Evolutionary conservation across 108 stramenopile species (phyloP).

Genomic region (Cyclotella distinguenda): DNA sequence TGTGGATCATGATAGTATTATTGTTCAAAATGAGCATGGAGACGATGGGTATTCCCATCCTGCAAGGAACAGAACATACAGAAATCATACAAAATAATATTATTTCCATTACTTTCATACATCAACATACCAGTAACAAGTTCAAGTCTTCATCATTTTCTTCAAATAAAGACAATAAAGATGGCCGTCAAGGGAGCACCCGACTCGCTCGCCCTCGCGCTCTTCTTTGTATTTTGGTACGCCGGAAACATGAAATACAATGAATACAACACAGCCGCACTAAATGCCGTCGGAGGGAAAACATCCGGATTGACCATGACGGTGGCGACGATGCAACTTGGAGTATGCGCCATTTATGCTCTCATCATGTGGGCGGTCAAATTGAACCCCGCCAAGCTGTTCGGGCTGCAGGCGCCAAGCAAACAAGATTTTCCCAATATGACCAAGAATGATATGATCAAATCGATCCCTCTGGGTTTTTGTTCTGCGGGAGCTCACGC

Average conservation of each 20-base stretch:
- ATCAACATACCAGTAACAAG: too few relatives aligned
- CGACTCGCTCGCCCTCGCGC: constrained; percentile 38
- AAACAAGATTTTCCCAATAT: constrained; percentile 43
- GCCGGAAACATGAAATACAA: constrained; percentile 66
- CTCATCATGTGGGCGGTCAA: constrained; percentile 47
- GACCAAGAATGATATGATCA: constrained; percentile 40
- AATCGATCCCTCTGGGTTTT: constrained; percentile 50
- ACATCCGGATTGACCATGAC: constrained; percentile 57
- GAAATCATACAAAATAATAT: constrained; percentile 1
- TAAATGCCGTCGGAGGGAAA: constrained; percentile 53
- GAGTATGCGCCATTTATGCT: constrained; percentile 54
- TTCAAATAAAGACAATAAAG: background rate
- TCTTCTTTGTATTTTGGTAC: constrained; percentile 57
- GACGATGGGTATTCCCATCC: too few relatives aligned
- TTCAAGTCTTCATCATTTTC: background rate
- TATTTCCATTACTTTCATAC: background rate
- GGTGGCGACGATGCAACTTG: constrained; percentile 56
- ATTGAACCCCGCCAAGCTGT: constrained; percentile 47
- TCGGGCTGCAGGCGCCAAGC: constrained; percentile 44
- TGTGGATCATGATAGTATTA: too few relatives aligned
- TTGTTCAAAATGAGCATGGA: too few relatives aligned
- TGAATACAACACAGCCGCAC: constrained; percentile 57
- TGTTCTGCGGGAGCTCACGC: constrained; percentile 56
- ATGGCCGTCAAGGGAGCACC: constrained; percentile 51
- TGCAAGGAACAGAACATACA: too few relatives aligned